A percentile compares a stretch with the other conserved stretches of the same genome.
These are phyloP conservation scores for Scenedesmus sp. DNA, from an alignment of 163 green algal genomes.

Conservation along the genomic window DNA sequence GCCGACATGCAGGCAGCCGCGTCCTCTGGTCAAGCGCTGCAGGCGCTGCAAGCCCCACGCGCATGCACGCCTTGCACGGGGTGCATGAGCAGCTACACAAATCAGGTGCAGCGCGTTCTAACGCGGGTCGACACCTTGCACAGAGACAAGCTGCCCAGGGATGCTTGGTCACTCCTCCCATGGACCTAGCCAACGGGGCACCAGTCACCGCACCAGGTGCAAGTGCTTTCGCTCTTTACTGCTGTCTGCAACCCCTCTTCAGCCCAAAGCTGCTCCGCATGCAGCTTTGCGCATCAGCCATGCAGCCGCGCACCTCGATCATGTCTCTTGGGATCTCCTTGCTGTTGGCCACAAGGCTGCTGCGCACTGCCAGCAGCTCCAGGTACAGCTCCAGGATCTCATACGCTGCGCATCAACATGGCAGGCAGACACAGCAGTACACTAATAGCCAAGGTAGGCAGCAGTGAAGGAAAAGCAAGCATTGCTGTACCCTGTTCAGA, in stretches of 20 bases:
- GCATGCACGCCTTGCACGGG: too few species aligned
- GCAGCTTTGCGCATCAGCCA: too few species aligned
- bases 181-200: too few species aligned
- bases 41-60: neutral
- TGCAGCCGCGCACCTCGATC: constrained; percentile 75
- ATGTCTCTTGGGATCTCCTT: constrained; percentile 82
- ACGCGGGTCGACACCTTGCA: too few species aligned
- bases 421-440: neutral
- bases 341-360: constrained; percentile 80
- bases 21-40: neutral
- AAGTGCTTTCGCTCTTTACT: too few species aligned
- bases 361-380: constrained; percentile 85
- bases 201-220: too few species aligned
- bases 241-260: neutral
- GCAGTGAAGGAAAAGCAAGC: neutral
- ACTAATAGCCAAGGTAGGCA: neutral
- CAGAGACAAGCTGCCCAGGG: too few species aligned
- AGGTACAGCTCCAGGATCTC: constrained; percentile 92
- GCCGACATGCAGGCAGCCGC: neutral
- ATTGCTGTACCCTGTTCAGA: too few species aligned
- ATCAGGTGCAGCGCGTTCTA: neutral
- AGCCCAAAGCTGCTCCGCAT: neutral
- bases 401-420: constrained; percentile 61
- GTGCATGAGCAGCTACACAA: neutral
- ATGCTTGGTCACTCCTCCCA: too few species aligned